These are phyloP conservation scores for Spergularia bocconei DNA, from an alignment of 148 eudicot genomes.

Conservation along the genomic window DNA sequence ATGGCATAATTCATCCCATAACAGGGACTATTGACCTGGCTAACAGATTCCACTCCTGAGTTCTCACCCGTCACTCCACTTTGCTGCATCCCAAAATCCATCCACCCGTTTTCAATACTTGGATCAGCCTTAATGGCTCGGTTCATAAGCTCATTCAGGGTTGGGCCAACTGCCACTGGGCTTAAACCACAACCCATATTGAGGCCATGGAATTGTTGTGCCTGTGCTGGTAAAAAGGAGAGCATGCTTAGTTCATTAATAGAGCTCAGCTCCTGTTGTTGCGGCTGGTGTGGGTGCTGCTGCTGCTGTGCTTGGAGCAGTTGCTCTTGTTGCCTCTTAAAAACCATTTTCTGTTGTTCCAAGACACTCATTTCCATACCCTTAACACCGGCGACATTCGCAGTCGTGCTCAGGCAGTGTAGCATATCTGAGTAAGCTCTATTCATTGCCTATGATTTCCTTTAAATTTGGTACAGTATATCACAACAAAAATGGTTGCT, in stretches of 20 bases:
- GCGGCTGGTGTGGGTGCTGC: slow-evolving; percentile 21
- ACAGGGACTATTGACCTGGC: slow-evolving; percentile 25
- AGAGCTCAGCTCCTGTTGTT: slow-evolving; percentile 33
- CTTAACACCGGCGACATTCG: slow-evolving; percentile 26
- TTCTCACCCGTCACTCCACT: slow-evolving; percentile 27
- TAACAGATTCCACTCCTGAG: slow-evolving; percentile 30
- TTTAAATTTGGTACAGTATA: background rate
- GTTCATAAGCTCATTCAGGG: slow-evolving; percentile 27
- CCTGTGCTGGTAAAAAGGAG: slow-evolving; percentile 23
- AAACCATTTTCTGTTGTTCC: slow-evolving; percentile 53
- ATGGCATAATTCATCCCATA: slow-evolving; percentile 40
- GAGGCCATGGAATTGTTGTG: slow-evolving; percentile 27
- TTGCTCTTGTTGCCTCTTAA: slow-evolving; percentile 62
- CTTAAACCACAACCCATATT: slow-evolving; percentile 11
- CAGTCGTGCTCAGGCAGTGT: slow-evolving; percentile 32
- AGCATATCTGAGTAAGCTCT: slow-evolving; percentile 44
- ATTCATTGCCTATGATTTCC: slow-evolving; percentile 32
- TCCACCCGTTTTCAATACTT: slow-evolving; percentile 52
- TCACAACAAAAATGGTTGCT: slow-evolving; percentile 10
- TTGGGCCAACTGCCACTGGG: slow-evolving; percentile 19
- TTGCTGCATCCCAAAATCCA: slow-evolving; percentile 32
- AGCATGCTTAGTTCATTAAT: slow-evolving; percentile 35
- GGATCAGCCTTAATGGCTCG: slow-evolving; percentile 61
- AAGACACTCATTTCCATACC: slow-evolving; percentile 57
- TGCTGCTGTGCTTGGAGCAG: slow-evolving; percentile 23